phyloP scores from a whole-genome alignment of 1,284 basidiomycete species.

The Leccinum cinnamomeum region DNA sequence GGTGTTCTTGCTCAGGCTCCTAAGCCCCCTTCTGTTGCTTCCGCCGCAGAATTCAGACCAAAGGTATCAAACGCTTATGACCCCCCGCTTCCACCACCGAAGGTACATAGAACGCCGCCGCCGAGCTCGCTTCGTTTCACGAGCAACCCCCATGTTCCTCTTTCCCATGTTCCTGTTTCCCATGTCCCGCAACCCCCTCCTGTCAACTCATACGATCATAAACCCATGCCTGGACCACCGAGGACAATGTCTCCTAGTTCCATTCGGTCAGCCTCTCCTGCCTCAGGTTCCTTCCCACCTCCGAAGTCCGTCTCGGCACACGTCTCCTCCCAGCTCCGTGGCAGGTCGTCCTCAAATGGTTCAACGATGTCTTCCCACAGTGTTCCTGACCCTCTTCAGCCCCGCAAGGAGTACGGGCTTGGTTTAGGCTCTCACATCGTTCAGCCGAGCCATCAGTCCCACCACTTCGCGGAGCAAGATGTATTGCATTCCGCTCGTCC shows the following conservation, averaged over 20 bases:
- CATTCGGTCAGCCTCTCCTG: conserved; percentile 33
- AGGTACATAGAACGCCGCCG: conserved; percentile 36
- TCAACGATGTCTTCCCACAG: conserved; percentile 46
- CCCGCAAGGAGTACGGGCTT: conserved; percentile 34
- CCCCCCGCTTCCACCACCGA: conserved; percentile 66
- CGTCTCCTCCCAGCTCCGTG: conserved; percentile 30
- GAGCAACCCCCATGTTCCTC: conserved; percentile 13
- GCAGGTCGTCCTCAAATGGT: conserved; percentile 50
- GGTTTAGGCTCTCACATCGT: conserved; percentile 22
- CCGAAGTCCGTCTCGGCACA: conserved; percentile 21
- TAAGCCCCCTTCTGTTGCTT: conserved; percentile 38
- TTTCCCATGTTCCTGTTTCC: conserved; percentile 13
- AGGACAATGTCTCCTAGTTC: conserved; percentile 39
- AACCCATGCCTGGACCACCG: conserved; percentile 19
- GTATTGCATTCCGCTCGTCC: conserved; percentile 47
- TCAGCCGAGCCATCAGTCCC: conserved; percentile 23
- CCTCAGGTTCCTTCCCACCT: conserved; percentile 25
- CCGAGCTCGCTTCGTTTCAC: conserved; percentile 28
- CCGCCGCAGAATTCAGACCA: conserved; percentile 49
- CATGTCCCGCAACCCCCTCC: conserved; percentile 17
- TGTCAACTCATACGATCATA: conserved; percentile 21
- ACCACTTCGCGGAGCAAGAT: conserved; percentile 38
- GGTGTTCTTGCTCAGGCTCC: conserved; percentile 27
- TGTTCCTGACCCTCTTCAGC: conserved; percentile 18
- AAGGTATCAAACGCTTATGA: conserved; percentile 76